Percentiles rank a stretch among this genome's conserved stretches.
Evolutionary conservation across 345 rosid genomes (phyloP).

Genomic region (Boechera divaricarpa): DNA sequence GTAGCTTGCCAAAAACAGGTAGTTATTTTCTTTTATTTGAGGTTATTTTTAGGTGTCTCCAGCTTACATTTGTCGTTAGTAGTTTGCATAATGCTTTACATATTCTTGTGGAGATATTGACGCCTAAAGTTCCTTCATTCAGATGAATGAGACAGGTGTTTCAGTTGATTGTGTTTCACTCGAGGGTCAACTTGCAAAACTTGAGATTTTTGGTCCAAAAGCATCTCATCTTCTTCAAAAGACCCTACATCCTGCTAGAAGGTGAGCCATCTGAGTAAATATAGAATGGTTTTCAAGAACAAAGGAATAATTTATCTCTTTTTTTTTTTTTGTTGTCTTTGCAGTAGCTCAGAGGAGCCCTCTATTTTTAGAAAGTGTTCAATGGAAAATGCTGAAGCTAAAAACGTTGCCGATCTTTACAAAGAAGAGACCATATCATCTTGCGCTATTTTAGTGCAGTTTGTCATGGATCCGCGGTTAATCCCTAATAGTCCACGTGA

Average conservation of each 20-base stretch:
- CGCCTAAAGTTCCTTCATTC: slow-evolving; percentile 29
- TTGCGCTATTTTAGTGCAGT: slow-evolving; percentile 51
- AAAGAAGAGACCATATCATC: slow-evolving; percentile 51
- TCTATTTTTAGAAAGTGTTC: slow-evolving; percentile 52
- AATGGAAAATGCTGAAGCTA: slow-evolving; percentile 41
- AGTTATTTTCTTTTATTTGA: slow-evolving; percentile 4
- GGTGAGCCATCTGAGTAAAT: slow-evolving; percentile 53
- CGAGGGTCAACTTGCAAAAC: slow-evolving; percentile 80
- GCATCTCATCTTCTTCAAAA: slow-evolving; percentile 73
- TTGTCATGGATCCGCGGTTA: slow-evolving; percentile 67
- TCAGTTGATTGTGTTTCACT: slow-evolving; percentile 63
- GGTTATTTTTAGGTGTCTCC: slow-evolving; percentile 2
- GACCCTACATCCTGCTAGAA: slow-evolving; percentile 52
- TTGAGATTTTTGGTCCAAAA: slow-evolving; percentile 75
- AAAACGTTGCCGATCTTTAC: slow-evolving; percentile 39
- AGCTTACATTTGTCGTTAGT: background rate
- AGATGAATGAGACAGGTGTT: slow-evolving; percentile 61
- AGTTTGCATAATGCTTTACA: slow-evolving; percentile 26
- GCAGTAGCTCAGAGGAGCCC: slow-evolving; percentile 52
- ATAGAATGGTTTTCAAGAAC: slow-evolving; percentile 1
- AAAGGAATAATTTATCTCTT: slow-evolving; percentile 17
- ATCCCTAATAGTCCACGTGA: slow-evolving; percentile 41
- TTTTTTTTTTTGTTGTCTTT: slow-evolving; percentile 25
- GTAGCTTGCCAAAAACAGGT: slow-evolving; percentile 76
- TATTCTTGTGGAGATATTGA: slow-evolving; percentile 22